These are phyloP conservation scores for Pyrus communis DNA, from an alignment of 306 rosid species.

Conservation along the genomic window DNA sequence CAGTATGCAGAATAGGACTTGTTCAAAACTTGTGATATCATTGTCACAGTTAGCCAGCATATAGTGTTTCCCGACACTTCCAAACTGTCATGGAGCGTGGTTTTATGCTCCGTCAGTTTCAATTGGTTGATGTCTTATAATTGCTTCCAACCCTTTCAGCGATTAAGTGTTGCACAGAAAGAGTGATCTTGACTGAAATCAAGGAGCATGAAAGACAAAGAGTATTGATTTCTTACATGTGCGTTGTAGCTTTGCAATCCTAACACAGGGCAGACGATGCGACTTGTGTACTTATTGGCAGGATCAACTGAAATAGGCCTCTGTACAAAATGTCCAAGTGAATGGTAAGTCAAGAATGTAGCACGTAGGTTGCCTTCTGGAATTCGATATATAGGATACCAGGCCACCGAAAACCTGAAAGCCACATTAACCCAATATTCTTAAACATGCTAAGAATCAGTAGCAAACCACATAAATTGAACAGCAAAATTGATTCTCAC, in stretches of 20 bases:
- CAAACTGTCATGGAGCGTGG: neutral
- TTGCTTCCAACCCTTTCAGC: too few relatives aligned
- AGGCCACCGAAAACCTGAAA: conserved; percentile 20
- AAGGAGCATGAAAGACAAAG: neutral
- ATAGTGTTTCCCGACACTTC: neutral
- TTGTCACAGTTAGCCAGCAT: too few relatives aligned
- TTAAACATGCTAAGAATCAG: neutral
- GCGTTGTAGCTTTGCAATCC: conserved; percentile 19
- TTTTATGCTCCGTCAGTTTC: neutral
- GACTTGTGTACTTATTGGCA: neutral
- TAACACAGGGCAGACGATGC: conserved; percentile 5
- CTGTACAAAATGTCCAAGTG: conserved; percentile 15
- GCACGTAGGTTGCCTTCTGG: conserved; percentile 14
- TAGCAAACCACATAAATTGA: neutral
- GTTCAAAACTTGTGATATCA: too few relatives aligned
- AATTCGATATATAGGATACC: conserved; percentile 20
- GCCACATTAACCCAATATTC: neutral
- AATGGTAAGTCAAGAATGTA: conserved; percentile 22
- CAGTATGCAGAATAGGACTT: neutral
- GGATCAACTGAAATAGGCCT: neutral
- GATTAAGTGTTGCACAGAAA: too few relatives aligned
- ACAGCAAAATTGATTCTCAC: neutral
- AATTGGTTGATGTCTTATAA: too few relatives aligned
- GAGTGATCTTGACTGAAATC: neutral
- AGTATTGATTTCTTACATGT: neutral